Evolutionary conservation across 2,329 filamentous ascomycete species (phyloP), one percentile per base, ranked within the genome.

Genomic region (Tympanopsis confertula): DNA sequence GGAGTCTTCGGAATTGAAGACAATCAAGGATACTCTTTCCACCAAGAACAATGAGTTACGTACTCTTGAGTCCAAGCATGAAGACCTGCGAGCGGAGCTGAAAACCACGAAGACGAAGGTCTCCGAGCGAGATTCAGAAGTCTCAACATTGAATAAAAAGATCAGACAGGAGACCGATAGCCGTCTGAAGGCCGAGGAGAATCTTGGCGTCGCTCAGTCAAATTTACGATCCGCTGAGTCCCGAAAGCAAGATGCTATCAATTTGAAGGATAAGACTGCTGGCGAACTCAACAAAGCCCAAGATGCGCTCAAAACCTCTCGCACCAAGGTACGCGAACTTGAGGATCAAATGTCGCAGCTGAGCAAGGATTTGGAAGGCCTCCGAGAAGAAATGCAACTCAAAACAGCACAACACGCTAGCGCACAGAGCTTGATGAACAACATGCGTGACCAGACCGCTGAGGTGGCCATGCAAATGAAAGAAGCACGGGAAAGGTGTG

Each of bases 381-480:
- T 88, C 15, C 74, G 79, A 30, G 86, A 94, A 46, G 88, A 96
- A 48, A 73, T 84, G 1, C 76, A 88, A 39, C 71, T 94, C 42
- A 94, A 91, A 65, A 73, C 76, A 2, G 84, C 86, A 28, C 86
- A 95, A 57, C 88, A 94, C 51, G 74, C 74, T 38, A 94, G 80
- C 46, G 83, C 86, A 0, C 86, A 96, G 55, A 83, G 81, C 37
- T 63, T 95, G 13, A 78, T 96, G 55, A 81, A 80, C 49, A 94
- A 85, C 54, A 91, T 96, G 86, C 84, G 88, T 42, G 87, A 95
- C 49, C 87, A 96, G 62, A 82, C 82, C 1, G 74, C 83, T 2
- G 91, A 98, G 62, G 73, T 96, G 51, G 79, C 80, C 4, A 82
- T 86, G 46, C 91, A 95, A 61, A 82, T 95, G 59, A 94, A 91